A percentile compares a stretch with the other conserved stretches of the same genome.
These are phyloP conservation scores for Tausonia pullulans DNA, from an alignment of 1,284 basidiomycete species.

Conservation along the genomic window DNA sequence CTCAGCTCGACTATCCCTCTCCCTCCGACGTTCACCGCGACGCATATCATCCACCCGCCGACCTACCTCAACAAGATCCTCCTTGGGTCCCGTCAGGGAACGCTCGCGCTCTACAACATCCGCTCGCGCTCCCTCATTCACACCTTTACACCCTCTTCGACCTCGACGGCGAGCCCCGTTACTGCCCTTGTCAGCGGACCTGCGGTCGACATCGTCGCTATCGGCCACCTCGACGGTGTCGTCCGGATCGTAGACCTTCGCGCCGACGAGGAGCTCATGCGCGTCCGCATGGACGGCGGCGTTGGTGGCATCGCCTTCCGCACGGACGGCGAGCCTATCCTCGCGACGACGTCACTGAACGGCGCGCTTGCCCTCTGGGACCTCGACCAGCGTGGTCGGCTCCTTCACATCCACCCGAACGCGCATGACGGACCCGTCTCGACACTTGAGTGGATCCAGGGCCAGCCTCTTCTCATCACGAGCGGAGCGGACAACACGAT, in stretches of 20 bases:
- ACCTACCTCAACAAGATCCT: constrained; percentile 97
- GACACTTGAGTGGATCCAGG: constrained; percentile 75
- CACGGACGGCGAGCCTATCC: constrained; percentile 72
- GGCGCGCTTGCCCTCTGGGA: constrained; percentile 89
- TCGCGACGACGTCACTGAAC: constrained; percentile 73
- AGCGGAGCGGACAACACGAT: constrained; percentile 87
- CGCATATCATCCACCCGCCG: constrained; percentile 75
- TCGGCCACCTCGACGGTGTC: constrained; percentile 79
- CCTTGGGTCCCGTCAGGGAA: constrained; percentile 69
- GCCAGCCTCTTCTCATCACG: constrained; percentile 76
- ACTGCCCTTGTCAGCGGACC: constrained; percentile 59
- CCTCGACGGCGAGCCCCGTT: constrained; percentile 25
- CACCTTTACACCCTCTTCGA: constrained; percentile 26
- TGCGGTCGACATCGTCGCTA: constrained; percentile 86
- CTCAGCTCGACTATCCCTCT: constrained; percentile 58
- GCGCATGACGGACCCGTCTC: constrained; percentile 76
- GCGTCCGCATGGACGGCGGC: constrained; percentile 74
- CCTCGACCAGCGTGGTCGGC: constrained; percentile 62
- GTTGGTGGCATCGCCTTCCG: constrained; percentile 72
- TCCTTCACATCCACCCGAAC: constrained; percentile 70
- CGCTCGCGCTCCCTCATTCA: constrained; percentile 51
- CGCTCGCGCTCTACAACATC: constrained; percentile 90
- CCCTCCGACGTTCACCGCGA: constrained; percentile 62
- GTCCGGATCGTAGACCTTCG: constrained; percentile 82
- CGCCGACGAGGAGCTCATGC: constrained; percentile 75